A percentile compares a stretch with the other conserved stretches of the same genome.
Evolutionary conservation across 495 filamentous ascomycete genomes (phyloP).

Genomic region (Podospora sp.): DNA sequence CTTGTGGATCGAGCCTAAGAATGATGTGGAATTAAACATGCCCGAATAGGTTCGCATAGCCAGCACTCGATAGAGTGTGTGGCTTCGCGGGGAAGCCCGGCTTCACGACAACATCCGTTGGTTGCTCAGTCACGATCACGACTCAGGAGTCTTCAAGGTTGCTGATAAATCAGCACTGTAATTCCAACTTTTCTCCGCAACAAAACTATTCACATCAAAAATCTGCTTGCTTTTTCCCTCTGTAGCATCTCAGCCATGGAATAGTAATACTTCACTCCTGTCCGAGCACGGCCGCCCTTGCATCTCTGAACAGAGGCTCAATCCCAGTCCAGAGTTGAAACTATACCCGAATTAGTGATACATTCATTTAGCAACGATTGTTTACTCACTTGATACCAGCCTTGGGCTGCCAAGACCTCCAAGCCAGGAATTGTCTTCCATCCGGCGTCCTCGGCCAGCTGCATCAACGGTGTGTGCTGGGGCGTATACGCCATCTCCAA

Average conservation of each 20-base stretch:
- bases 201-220: background rate
- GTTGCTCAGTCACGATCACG: background rate
- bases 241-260: background rate
- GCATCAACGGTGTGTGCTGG: constrained; percentile 78
- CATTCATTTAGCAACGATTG: background rate
- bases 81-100: background rate
- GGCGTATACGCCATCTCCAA: constrained; percentile 99
- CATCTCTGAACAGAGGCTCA: constrained; percentile 66
- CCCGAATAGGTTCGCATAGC: background rate
- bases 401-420: constrained; percentile 89
- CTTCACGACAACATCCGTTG: background rate
- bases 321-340: constrained; percentile 82
- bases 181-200: background rate
- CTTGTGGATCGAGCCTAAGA: background rate
- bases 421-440: constrained; percentile 86
- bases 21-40: background rate
- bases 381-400: constrained; percentile 65
- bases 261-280: constrained; percentile 19
- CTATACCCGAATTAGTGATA: constrained; percentile 39
- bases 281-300: constrained; percentile 55
- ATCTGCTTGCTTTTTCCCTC: background rate
- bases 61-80: background rate
- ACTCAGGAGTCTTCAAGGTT: background rate
- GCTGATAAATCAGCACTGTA: background rate
- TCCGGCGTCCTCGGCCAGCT: constrained; percentile 75